These are phyloP conservation scores for Podaxis carcinomalis DNA, from an alignment of 768 basidiomycete genomes.

Conservation along the genomic window DNA sequence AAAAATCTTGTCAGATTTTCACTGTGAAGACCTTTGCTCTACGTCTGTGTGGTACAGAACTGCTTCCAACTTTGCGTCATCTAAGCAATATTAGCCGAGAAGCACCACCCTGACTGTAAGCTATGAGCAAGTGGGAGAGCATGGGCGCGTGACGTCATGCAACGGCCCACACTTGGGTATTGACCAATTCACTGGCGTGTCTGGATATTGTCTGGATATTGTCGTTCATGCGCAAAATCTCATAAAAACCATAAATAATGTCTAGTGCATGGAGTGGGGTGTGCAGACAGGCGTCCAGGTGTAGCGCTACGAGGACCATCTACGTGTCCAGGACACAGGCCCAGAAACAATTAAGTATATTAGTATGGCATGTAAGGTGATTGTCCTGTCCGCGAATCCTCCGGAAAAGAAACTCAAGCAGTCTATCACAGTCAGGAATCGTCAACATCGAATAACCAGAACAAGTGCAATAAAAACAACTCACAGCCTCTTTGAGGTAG, in stretches of 20 bases:
- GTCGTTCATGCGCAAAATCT: neutral
- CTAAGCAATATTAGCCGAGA: too few species aligned
- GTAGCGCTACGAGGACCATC: slow-evolving; percentile 8
- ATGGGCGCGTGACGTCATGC: slow-evolving; percentile 4
- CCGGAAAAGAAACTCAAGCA: slow-evolving; percentile 14
- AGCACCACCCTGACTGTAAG: too few species aligned
- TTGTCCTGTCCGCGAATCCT: neutral
- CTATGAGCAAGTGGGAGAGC: neutral
- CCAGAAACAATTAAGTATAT: slow-evolving; percentile 2
- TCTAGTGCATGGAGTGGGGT: slow-evolving; percentile 12
- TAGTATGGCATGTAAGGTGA: slow-evolving; percentile 5
- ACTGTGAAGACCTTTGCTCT: too few species aligned
- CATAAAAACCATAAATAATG: neutral
- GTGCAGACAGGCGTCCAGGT: slow-evolving; percentile 9
- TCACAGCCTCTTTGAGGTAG: slow-evolving; percentile 69
- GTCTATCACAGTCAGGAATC: slow-evolving; percentile 12
- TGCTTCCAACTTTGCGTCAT: too few species aligned
- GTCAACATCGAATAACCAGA: neutral
- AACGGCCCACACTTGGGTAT: too few species aligned
- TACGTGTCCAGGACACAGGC: neutral
- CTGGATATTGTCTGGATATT: too few species aligned
- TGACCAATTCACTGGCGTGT: too few species aligned
- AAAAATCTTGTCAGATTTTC: too few species aligned
- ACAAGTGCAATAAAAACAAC: slow-evolving; percentile 22
- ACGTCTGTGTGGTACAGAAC: too few species aligned